These are phyloP conservation scores for Erodium chrysanthum DNA, from an alignment of 441 rosid genomes.

Conservation along the genomic window DNA sequence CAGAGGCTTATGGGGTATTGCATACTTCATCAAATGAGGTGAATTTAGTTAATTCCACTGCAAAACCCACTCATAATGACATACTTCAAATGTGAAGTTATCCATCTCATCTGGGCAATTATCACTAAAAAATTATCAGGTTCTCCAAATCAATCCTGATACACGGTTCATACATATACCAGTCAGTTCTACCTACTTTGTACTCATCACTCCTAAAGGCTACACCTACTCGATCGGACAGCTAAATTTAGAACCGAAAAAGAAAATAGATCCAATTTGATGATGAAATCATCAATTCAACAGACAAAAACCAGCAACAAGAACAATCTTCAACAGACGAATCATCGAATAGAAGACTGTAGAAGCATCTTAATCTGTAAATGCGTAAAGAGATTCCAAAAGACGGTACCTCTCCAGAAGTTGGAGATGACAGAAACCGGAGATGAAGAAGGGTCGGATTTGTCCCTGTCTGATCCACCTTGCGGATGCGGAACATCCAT, in stretches of 20 bases:
- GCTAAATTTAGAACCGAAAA: background rate
- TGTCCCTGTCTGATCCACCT: constrained; percentile 76
- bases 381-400: background rate
- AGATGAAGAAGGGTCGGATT: constrained; percentile 52
- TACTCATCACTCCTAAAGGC: background rate
- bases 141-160: background rate
- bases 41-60: background rate
- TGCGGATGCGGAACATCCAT: constrained; percentile 44
- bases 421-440: constrained; percentile 65
- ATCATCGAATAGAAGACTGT: background rate
- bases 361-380: background rate
- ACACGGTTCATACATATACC: background rate
- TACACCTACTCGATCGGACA: background rate
- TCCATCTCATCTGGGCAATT: background rate
- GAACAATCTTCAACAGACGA: background rate
- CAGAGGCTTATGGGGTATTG: background rate
- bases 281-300: background rate
- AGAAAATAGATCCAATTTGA: background rate
- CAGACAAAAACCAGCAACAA: background rate
- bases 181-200: background rate
- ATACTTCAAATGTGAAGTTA: background rate
- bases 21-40: background rate
- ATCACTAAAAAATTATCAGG: background rate
- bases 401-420: constrained; percentile 80
- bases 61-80: background rate